phyloP scores from a whole-genome alignment of 2,329 filamentous ascomycete species.

The Penicillium occitanis region DNA sequence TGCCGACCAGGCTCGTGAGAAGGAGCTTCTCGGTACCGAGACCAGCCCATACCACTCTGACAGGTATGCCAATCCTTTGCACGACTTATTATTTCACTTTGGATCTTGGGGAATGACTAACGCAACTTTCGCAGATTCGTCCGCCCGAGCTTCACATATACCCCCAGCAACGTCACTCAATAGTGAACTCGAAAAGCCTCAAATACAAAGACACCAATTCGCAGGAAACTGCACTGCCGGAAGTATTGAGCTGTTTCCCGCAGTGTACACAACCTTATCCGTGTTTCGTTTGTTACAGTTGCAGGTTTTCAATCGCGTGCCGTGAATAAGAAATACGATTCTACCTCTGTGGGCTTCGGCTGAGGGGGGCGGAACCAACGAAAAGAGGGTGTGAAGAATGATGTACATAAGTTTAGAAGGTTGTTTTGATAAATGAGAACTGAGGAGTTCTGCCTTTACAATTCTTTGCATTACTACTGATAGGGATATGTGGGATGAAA shows the following conservation, averaged over 20 bases:
- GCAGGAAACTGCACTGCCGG: background rate
- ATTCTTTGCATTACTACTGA: no score
- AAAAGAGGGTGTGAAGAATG: background rate
- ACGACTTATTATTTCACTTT: no score
- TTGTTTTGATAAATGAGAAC: conserved; percentile 6
- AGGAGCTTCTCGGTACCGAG: conserved; percentile 81
- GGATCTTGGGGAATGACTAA: no score
- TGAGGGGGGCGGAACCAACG: background rate
- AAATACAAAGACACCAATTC: background rate
- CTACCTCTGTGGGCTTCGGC: background rate
- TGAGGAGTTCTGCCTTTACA: background rate
- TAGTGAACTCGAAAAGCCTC: conserved; percentile 36
- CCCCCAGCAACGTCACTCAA: conserved; percentile 63
- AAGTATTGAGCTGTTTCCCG: background rate
- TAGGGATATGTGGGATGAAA: background rate
- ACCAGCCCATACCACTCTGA: conserved; percentile 85
- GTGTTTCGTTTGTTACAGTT: conserved; percentile 3
- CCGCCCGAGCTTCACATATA: conserved; percentile 73
- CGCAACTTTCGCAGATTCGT: conserved; percentile 61
- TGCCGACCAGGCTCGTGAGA: conserved; percentile 86
- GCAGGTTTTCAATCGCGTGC: background rate
- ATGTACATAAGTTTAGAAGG: conserved; percentile 6
- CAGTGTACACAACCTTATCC: background rate
- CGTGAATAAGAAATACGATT: background rate
- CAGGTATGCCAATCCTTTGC: conserved; percentile 53